Percentiles rank a stretch among this genome's conserved stretches.
Conservation (phyloP, 2,329 filamentous ascomycete species). For the Fusarium tuaranense region DNA sequence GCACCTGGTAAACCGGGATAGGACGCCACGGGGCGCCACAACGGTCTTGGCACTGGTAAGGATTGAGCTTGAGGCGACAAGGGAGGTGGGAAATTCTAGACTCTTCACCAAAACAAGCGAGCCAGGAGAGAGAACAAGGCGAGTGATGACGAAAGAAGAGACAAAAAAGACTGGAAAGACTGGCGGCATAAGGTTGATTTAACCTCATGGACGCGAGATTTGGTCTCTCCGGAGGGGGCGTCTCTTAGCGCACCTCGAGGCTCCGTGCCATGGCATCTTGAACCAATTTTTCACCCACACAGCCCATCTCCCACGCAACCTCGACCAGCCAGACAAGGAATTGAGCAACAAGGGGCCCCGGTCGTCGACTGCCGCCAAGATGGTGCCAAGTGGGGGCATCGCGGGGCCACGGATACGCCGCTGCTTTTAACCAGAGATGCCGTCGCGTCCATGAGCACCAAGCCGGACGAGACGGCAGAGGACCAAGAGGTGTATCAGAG, state of each 20-base stretch:
- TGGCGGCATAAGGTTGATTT: conserved; percentile 23
- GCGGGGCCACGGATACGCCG: conserved; percentile 29
- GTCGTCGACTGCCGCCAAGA: conserved; percentile 37
- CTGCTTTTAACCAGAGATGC: conserved; percentile 33
- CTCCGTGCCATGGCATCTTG: conserved; percentile 22
- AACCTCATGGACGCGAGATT: conserved; percentile 29
- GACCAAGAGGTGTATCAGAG: conserved; percentile 5
- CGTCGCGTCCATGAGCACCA: conserved; percentile 16
- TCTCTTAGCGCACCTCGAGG: conserved; percentile 22
- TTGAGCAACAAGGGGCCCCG: conserved; percentile 18
- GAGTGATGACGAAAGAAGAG: background rate
- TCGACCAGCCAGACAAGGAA: conserved; percentile 11
- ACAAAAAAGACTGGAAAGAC: background rate
- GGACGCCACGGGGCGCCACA: conserved; percentile 40
- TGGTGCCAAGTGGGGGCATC: conserved; percentile 33
- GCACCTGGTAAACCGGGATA: conserved; percentile 26
- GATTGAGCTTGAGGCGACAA: conserved; percentile 1
- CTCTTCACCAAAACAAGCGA: background rate
- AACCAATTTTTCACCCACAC: conserved; percentile 7
- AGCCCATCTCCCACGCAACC: conserved; percentile 9
- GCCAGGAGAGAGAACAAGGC: background rate
- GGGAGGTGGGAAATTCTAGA: background rate
- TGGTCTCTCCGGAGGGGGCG: conserved; percentile 15
- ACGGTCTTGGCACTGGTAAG: conserved; percentile 26
- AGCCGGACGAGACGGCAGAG: conserved; percentile 33